These are phyloP conservation scores for Agapanthus africanus DNA, from an alignment of 106 monocot species.

Conservation along the genomic window DNA sequence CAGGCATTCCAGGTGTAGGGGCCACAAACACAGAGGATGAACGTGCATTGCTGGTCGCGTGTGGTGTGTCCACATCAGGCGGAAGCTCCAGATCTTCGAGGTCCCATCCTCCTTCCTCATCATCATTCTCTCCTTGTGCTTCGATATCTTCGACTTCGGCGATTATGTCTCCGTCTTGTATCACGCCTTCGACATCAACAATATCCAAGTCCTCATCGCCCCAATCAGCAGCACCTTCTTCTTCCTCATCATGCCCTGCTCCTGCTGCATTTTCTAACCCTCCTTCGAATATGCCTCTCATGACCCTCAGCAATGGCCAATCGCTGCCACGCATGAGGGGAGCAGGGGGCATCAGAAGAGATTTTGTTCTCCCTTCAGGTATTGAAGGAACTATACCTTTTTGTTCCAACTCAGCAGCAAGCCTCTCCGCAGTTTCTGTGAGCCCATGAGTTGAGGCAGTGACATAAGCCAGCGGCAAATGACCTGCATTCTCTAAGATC, in stretches of 20 bases:
- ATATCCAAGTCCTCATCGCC: conserved; percentile 82
- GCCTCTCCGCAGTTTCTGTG: conserved; percentile 59
- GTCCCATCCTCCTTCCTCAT: conserved; percentile 83
- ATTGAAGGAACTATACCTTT: conserved; percentile 50
- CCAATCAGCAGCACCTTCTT: conserved; percentile 58
- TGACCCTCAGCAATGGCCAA: conserved; percentile 76
- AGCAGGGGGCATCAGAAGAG: conserved; percentile 69
- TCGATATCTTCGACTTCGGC: conserved; percentile 46
- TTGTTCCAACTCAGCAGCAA: conserved; percentile 60
- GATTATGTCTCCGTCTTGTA: conserved; percentile 42
- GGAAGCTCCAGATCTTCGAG: conserved; percentile 84
- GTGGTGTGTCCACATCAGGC: conserved; percentile 54
- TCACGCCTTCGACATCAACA: conserved; percentile 37
- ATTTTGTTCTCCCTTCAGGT: conserved; percentile 43
- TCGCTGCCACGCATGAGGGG: conserved; percentile 64
- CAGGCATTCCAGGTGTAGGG: conserved; percentile 76
- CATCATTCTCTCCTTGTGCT: conserved; percentile 44
- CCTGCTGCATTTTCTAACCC: conserved; percentile 52
- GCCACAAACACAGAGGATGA: conserved; percentile 61
- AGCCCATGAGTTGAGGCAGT: conserved; percentile 72
- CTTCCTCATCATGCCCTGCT: conserved; percentile 54
- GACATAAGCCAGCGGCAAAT: conserved; percentile 80
- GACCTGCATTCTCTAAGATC: conserved; percentile 78
- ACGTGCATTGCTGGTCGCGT: conserved; percentile 28
- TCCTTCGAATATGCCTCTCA: conserved; percentile 85